Conservation (phyloP, 495 filamentous ascomycete genomes). For the Aspergillus panamensis region DNA sequence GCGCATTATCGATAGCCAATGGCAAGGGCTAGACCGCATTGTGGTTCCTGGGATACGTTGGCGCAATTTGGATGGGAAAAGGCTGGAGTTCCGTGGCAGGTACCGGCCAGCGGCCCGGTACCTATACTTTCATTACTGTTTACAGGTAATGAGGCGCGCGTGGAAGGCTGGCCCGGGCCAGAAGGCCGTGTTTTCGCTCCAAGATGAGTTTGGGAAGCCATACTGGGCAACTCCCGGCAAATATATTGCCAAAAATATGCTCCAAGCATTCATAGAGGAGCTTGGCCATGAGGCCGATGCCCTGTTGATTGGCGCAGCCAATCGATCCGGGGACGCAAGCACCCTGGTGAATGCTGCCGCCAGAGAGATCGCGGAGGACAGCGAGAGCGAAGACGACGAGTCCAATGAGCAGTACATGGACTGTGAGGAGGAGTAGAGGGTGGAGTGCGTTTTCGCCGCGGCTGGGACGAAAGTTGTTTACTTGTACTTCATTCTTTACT, state of each 20-base stretch:
- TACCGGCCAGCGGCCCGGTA: constrained; percentile 22
- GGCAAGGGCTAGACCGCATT: neutral
- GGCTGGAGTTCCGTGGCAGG: constrained; percentile 13
- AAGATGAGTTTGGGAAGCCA: constrained; percentile 20
- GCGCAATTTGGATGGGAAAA: constrained; percentile 19
- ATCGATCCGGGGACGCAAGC: neutral
- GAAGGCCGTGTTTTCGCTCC: constrained; percentile 12
- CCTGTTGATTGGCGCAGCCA: constrained; percentile 9
- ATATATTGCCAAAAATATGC: constrained; percentile 23
- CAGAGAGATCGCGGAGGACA: neutral
- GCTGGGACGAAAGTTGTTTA: no score
- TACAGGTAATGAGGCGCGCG: constrained; percentile 14
- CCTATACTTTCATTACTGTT: constrained; percentile 27
- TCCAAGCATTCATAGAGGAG: constrained; percentile 23
- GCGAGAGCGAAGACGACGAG: neutral
- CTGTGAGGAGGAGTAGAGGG: no score
- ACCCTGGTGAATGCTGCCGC: neutral
- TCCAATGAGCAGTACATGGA: no score
- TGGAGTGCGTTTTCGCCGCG: no score
- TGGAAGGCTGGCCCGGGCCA: constrained; percentile 17
- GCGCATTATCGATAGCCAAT: constrained; percentile 14
- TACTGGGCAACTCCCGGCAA: constrained; percentile 20
- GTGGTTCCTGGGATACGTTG: constrained; percentile 5
- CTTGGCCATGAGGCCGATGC: constrained; percentile 15
- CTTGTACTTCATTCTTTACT: no score